phyloP scores from a whole-genome alignment of 139 green algal genomes.

The Chlamydomonas schloesseri region DNA sequence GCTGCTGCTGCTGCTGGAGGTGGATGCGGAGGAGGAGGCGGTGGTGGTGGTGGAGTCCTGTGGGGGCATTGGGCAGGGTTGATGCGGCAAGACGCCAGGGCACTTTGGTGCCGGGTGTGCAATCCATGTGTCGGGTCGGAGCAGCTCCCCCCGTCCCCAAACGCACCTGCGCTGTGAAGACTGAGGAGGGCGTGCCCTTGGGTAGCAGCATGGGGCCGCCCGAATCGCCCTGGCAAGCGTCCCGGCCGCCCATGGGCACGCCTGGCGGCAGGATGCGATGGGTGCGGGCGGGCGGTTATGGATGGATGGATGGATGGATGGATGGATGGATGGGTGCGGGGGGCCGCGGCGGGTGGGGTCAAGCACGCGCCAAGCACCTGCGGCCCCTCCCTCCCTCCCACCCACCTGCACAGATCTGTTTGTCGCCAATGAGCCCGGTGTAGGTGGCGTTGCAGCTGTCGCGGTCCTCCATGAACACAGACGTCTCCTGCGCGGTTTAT shows the following conservation, averaged over 20 bases:
- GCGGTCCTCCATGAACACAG: constrained; percentile 10
- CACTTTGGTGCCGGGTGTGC: too few species aligned
- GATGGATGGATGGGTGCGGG: too few species aligned
- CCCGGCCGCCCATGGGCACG: constrained; percentile 24
- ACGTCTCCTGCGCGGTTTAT: not conserved
- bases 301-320: not conserved
- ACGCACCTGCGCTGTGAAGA: constrained; percentile 20
- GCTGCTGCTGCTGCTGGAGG: too few species aligned
- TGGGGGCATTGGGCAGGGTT: too few species aligned
- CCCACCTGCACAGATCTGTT: constrained; percentile 41
- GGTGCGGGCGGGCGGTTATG: too few species aligned
- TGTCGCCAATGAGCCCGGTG: not conserved
- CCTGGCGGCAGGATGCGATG: not conserved
- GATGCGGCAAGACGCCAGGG: too few species aligned
- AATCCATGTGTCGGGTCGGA: too few species aligned
- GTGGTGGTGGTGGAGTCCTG: too few species aligned
- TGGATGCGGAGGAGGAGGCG: not conserved
- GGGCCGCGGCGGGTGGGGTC: too few species aligned
- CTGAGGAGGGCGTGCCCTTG: not conserved
- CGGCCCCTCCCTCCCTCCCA: too few species aligned
- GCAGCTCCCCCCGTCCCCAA: too few species aligned
- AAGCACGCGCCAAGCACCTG: too few species aligned
- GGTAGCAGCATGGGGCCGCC: constrained; percentile 50
- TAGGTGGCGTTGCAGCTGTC: constrained; percentile 27
- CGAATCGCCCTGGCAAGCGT: constrained; percentile 54